Base-by-base conservation (phyloP, 2,329 filamentous ascomycete genomes). In the Pyricularia sp. region DNA sequence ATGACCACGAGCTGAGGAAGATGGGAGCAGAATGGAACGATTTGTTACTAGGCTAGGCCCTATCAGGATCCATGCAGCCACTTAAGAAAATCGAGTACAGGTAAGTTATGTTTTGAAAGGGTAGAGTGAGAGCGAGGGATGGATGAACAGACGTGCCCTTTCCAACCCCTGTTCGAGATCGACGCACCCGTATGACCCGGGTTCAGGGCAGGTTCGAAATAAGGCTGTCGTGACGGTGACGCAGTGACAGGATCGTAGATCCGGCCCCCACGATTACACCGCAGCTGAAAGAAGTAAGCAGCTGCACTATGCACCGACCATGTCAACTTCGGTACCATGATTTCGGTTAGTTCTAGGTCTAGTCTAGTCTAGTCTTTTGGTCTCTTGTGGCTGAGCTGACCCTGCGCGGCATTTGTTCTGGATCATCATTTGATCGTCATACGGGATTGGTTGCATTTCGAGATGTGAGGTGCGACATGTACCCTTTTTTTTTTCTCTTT, bases 391-490 rank as follows among this genome's bases (percentile, higher is more conserved):
- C 58, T 61, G 58, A 61, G 58, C 58, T 6, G n/a, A 23, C 23
- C 42, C 17, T 50, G 42, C 42, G 42, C 42, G 42, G 42, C 20
- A 50, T 50, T 26, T 61, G 58, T 28, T 28, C 14, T 63, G 25
- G 59, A 63, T 17, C 59, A 63, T 63, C 59, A 63, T 28, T 63
- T 26, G 25, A 63, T 63, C 59, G 59, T 63, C 59, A 63, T 63
- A 28, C 23, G 25, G 10, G 59, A 28, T 17, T 26, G 59, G 59
- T 63, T 63, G 25, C 25, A 63, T 63, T 23, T 63, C 42, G 20
- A 50, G 42, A 6, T 50, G 17, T n/a, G 17, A 20, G 42, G 42
- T 20, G 17, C n/a, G 42, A 50, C 42, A 50, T 6, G 42, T 50
- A n/a, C 42, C 42, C 42, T n/a, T n/a, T 50, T n/a, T 42, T 42